phyloP scores from a whole-genome alignment of 2,329 filamentous ascomycete genomes.

The Phaeoacremonium minimum region DNA sequence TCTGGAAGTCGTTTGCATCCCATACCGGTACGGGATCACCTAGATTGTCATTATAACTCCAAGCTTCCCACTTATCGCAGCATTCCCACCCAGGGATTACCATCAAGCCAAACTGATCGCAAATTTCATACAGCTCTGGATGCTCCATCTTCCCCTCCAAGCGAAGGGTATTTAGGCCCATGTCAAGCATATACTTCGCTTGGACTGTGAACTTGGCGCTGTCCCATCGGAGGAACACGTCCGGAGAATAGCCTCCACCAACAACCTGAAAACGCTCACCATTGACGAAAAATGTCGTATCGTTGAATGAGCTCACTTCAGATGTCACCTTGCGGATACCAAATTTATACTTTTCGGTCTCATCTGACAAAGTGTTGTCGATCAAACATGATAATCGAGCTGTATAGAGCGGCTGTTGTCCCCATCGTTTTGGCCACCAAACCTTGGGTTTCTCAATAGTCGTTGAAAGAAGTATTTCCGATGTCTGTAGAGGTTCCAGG shows the following conservation, averaged over 20 bases:
- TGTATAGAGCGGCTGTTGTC: constrained; percentile 33
- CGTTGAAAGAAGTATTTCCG: constrained; percentile 30
- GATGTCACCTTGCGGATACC: constrained; percentile 53
- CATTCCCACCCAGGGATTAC: constrained; percentile 62
- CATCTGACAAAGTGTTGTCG: constrained; percentile 24
- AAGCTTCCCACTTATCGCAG: constrained; percentile 65
- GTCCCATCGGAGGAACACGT: constrained; percentile 59
- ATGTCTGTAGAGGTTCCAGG: constrained; percentile 27
- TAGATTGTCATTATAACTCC: constrained; percentile 54
- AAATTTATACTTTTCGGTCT: constrained; percentile 31
- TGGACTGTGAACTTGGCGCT: constrained; percentile 39
- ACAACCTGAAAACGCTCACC: constrained; percentile 54
- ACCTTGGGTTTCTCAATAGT: constrained; percentile 39
- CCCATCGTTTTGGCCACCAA: constrained; percentile 62
- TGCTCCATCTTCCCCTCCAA: constrained; percentile 64
- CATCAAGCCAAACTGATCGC: constrained; percentile 57
- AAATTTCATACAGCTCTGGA: constrained; percentile 53
- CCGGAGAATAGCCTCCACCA: constrained; percentile 55
- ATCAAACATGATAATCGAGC: constrained; percentile 19
- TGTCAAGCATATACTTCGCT: constrained; percentile 50
- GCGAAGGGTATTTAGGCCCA: constrained; percentile 60
- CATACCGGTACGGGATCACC: constrained; percentile 34
- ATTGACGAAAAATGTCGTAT: constrained; percentile 53
- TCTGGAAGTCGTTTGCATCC: constrained; percentile 48
- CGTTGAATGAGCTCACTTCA: constrained; percentile 44